Evolutionary conservation across 2,329 filamentous ascomycete species (phyloP).

Genomic region (Atkinsonella hypoxylon): DNA sequence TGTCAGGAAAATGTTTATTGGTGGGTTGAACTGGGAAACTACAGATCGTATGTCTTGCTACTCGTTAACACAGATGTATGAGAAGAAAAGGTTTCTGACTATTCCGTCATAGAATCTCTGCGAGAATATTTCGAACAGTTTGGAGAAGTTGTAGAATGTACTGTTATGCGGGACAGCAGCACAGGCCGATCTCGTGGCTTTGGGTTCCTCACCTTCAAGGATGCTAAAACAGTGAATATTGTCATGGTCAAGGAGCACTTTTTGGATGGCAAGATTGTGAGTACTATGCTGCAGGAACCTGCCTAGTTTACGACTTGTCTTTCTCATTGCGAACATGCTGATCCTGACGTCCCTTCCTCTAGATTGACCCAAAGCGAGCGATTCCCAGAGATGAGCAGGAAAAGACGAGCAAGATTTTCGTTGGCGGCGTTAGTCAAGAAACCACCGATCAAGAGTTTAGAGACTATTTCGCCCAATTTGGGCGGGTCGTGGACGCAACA

Average conservation of each 20-base stretch:
- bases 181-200: conserved; percentile 92
- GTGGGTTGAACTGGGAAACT: conserved; percentile 97
- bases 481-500: conserved; percentile 89
- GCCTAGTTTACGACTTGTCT: too few species aligned
- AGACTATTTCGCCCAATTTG: conserved; percentile 93
- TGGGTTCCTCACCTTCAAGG: conserved; percentile 94
- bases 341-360: not conserved
- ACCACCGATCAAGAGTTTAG: conserved; percentile 94
- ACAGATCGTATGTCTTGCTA: conserved; percentile 68
- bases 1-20: conserved; percentile 97
- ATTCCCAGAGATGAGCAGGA: conserved; percentile 97
- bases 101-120: conserved; percentile 62
- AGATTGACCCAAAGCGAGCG: conserved; percentile 97
- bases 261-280: conserved; percentile 94
- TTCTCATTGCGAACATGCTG: too few species aligned
- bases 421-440: conserved; percentile 94
- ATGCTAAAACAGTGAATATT: conserved; percentile 94
- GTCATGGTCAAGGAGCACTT: conserved; percentile 99
- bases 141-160: conserved; percentile 93
- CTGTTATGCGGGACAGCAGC: conserved; percentile 95
- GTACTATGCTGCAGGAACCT: conserved; percentile 17
- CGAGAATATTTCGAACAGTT: conserved; percentile 97
- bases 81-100: not conserved
- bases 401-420: conserved; percentile 97
- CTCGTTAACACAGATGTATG: not conserved